Conservation (phyloP, 257 asterid genomes). For the Jaltomata sinuosa region DNA sequence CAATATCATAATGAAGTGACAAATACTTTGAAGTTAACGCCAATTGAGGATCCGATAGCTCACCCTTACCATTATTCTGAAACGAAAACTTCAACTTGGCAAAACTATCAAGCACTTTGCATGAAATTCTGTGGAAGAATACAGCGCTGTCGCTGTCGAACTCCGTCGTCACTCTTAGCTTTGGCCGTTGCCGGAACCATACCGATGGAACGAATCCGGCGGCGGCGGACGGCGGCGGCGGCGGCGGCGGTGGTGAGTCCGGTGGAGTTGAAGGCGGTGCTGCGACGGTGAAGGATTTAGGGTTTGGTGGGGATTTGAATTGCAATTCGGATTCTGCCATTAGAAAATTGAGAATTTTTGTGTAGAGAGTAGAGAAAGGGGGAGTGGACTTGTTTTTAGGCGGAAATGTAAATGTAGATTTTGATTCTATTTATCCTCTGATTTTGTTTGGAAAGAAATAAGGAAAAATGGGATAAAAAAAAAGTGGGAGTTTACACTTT, state of each 20-base stretch:
- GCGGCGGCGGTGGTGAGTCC: background rate
- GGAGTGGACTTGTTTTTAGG: background rate
- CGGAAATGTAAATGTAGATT: background rate
- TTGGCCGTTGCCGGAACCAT: constrained; percentile 35
- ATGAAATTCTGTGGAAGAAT: constrained; percentile 66
- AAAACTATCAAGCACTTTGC: constrained; percentile 61
- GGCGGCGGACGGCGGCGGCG: background rate
- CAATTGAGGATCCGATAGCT: constrained; percentile 68
- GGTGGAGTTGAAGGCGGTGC: constrained; percentile 1
- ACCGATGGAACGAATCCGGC: background rate
- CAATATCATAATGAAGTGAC: constrained; percentile 74
- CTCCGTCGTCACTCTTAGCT: constrained; percentile 73
- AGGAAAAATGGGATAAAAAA: too few species aligned
- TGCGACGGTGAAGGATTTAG: background rate
- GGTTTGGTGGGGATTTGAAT: background rate
- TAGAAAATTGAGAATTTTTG: background rate
- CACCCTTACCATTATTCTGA: constrained; percentile 60
- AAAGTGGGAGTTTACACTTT: too few species aligned
- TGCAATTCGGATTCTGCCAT: constrained; percentile 16
- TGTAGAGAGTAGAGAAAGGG: background rate
- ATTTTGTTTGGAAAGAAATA: background rate
- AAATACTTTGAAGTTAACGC: constrained; percentile 53
- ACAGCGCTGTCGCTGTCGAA: constrained; percentile 81
- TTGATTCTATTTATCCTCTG: background rate
- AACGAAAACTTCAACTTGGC: constrained; percentile 69